Percentiles rank a stretch among this genome's conserved stretches.
Evolutionary conservation across 257 asterid species (phyloP).

Genomic region (Solanum tarijense): DNA sequence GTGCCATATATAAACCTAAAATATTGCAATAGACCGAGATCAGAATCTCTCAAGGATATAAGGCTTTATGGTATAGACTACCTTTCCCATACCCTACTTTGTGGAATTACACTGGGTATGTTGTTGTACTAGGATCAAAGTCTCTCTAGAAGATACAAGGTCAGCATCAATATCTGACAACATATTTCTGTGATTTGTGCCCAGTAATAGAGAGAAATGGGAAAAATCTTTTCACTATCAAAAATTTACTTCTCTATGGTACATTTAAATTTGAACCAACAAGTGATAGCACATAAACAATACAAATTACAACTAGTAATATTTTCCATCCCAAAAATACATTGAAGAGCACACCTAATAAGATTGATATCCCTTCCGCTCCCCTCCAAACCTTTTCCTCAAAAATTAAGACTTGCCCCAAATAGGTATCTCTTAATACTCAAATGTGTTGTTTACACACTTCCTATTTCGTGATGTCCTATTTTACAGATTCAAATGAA

Average conservation of each 20-base stretch:
- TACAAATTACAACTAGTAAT: neutral
- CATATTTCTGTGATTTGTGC: neutral
- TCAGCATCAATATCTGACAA: neutral
- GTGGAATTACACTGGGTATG: neutral
- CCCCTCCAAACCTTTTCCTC: neutral
- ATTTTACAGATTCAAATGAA: neutral
- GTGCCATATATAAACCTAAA: slow-evolving; percentile 83
- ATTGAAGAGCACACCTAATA: neutral
- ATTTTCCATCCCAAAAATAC: neutral
- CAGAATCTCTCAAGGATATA: neutral
- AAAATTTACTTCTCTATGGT: neutral
- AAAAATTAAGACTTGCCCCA: neutral
- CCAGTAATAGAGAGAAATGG: neutral
- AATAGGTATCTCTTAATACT: neutral
- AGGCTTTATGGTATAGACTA: neutral
- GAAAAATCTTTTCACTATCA: neutral
- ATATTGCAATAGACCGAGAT: neutral
- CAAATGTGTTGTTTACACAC: neutral
- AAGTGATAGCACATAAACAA: neutral
- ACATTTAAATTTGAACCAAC: neutral
- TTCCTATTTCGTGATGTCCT: neutral
- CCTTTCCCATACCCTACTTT: neutral
- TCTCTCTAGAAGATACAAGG: neutral
- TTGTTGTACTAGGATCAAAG: neutral
- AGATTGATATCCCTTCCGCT: neutral